Evolutionary conservation across 31 red algal species (phyloP).

Genomic region (Porphyra umbilicalis): DNA sequence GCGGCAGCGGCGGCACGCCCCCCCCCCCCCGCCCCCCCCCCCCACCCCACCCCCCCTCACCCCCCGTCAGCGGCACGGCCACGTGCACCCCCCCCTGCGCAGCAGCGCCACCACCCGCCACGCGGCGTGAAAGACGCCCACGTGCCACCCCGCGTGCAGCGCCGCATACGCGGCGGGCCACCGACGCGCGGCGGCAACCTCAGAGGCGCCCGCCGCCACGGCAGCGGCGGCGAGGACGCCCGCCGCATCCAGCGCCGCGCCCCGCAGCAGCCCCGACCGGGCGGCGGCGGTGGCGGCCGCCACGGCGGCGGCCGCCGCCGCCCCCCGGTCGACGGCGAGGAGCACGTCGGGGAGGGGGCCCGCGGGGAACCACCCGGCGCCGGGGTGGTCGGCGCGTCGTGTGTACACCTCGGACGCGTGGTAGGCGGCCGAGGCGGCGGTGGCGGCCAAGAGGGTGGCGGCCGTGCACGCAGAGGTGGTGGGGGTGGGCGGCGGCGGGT

Average conservation of each 20-base stretch:
- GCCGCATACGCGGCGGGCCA: neutral
- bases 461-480: neutral
- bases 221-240: neutral
- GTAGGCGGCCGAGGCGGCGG: neutral
- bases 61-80: no score
- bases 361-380: neutral
- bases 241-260: neutral
- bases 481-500: neutral
- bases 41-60: no score
- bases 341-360: neutral
- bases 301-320: neutral
- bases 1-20: no score
- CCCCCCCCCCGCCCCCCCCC: no score
- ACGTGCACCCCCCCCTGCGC: neutral
- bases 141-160: neutral
- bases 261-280: neutral
- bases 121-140: neutral
- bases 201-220: neutral
- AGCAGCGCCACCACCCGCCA: neutral
- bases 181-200: neutral
- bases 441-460: neutral
- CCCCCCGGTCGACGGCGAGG: neutral
- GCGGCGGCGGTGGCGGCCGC: neutral
- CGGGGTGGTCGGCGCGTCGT: neutral
- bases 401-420: neutral